Conservation (phyloP, 2,329 filamentous ascomycete species). For the Sporothrix pallida region DNA sequence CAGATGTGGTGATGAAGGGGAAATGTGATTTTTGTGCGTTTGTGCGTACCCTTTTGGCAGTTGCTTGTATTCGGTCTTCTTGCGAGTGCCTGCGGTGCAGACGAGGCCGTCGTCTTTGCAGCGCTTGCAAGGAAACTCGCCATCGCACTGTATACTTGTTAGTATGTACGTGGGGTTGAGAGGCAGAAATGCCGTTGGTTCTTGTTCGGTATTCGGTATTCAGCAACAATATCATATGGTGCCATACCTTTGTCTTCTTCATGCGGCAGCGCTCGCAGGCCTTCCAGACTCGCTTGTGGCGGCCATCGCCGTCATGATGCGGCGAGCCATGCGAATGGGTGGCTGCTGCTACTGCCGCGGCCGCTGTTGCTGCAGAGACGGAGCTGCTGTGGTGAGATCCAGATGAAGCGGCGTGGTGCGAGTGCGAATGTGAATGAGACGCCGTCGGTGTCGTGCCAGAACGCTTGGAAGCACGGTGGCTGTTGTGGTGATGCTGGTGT, state of each 20-base stretch:
- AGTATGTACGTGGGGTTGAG: constrained; percentile 28
- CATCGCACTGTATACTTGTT: constrained; percentile 58
- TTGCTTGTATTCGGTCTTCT: constrained; percentile 73
- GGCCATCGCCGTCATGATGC: constrained; percentile 54
- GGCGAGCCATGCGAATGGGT: constrained; percentile 44
- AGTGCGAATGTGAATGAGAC: constrained; percentile 47
- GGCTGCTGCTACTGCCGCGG: constrained; percentile 32
- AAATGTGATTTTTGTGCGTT: constrained; percentile 38
- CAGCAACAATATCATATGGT: neutral
- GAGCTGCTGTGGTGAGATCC: constrained; percentile 17
- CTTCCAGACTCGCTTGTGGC: constrained; percentile 71
- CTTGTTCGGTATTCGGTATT: neutral
- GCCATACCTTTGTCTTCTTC: constrained; percentile 70
- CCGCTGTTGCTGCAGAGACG: neutral
- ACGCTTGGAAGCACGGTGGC: constrained; percentile 58
- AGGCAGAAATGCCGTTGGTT: neutral
- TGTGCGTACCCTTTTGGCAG: constrained; percentile 62
- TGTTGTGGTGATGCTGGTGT: constrained; percentile 38
- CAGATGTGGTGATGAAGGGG: neutral
- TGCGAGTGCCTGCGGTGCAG: constrained; percentile 66
- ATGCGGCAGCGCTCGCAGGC: constrained; percentile 70
- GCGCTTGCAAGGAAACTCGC: constrained; percentile 69
- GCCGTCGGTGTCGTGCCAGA: constrained; percentile 43
- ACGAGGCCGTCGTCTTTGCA: constrained; percentile 70
- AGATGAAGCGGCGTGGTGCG: constrained; percentile 38